Base-by-base conservation (phyloP, 306 rosid genomes). In the Vigna radiata region DNA sequence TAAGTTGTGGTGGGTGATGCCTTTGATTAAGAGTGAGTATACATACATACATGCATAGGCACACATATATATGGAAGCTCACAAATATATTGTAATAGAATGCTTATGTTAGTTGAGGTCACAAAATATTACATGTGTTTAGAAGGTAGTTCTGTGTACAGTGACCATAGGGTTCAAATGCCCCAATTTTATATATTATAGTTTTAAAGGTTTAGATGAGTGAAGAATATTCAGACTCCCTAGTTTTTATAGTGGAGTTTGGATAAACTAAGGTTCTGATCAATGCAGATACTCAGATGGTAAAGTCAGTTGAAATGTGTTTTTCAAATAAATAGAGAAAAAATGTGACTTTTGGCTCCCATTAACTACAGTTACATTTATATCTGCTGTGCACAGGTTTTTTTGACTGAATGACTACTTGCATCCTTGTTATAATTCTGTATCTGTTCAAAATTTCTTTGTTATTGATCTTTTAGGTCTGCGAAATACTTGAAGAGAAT, bases 401-500 rank as follows among this genome's bases (percentile, higher is more conserved):
- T 80, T 70, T 70, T 69, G 43, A 75, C 19, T 41, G 18, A 62
- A 48, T 63, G 59, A 47, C 36, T 37, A 68, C 4, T 70, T 78
- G 54, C 62, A n/a, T 62, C 39, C 55, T 81, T 54, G 44, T 68
- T 81, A 23, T 29, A 77, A 44, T 77, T 68, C 71, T 27, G 23
- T 49, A 53, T 17, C 2, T 65, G 64, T 18, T 66, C 13, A 14
- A 62, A 36, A 29, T 19, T 41, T 58, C 55, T 71, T 58, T 64
- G 41, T 77, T 54, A 68, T 25, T 68, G 67, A 83, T 83, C 41
- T 78, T 37, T 73, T 81, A 94, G 98, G 93, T 84, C 43, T 90
- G 98, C 72, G 97, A 91, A 82, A 82, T 89, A 82, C 98, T 94
- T 7, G 98, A 90, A 89, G 97, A 94, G 75, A 91, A 90, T 76